Evolutionary conservation across 1,284 basidiomycete species (phyloP).

Genomic region (Leucocoprinus gongylophorus): DNA sequence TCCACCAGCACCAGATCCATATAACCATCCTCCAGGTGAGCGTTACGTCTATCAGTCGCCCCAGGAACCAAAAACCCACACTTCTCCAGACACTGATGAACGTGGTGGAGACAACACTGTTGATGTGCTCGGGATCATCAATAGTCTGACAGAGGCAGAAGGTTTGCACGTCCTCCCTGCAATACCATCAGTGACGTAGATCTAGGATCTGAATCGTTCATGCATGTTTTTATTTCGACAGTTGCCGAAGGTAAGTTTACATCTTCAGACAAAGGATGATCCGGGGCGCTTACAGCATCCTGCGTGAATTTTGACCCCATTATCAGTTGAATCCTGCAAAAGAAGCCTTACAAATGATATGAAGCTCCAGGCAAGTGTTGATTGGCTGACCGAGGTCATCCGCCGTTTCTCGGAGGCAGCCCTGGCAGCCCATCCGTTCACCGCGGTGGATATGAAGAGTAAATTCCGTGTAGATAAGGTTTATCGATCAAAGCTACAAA

Average conservation of each 20-base stretch:
- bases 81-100: slow-evolving; percentile 44
- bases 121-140: slow-evolving; percentile 59
- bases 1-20: slow-evolving; percentile 43
- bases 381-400: slow-evolving; percentile 70
- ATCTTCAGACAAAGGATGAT: background rate
- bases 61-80: background rate
- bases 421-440: slow-evolving; percentile 44
- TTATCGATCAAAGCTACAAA: slow-evolving; percentile 1
- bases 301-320: background rate
- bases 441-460: slow-evolving; percentile 57
- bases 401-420: slow-evolving; percentile 62
- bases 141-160: slow-evolving; percentile 56
- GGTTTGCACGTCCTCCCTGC: slow-evolving; percentile 33
- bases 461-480: slow-evolving; percentile 56
- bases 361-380: slow-evolving; percentile 51
- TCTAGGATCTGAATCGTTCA: slow-evolving; percentile 13
- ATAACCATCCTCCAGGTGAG: slow-evolving; percentile 37
- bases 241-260: slow-evolving; percentile 43
- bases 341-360: slow-evolving; percentile 42
- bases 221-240: slow-evolving; percentile 20
- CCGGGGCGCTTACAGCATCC: background rate
- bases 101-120: slow-evolving; percentile 71
- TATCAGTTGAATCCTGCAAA: slow-evolving; percentile 57
- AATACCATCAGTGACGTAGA: slow-evolving; percentile 19
- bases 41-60: slow-evolving; percentile 10